These are phyloP conservation scores for Pleurotus tuber-regium DNA, from an alignment of 768 basidiomycete species.

Conservation along the genomic window DNA sequence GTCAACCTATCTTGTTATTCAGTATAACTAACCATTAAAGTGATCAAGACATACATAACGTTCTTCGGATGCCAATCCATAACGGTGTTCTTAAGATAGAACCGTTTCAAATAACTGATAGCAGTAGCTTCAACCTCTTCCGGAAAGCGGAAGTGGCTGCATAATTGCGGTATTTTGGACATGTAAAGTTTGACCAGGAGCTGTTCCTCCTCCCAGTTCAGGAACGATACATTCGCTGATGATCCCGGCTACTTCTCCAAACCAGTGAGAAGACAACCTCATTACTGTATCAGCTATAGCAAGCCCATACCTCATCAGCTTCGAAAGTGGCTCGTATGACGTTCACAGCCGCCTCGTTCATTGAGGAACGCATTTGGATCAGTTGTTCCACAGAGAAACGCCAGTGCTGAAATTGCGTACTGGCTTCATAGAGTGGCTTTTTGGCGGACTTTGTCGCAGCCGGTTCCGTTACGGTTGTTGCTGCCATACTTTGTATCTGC, in stretches of 20 bases:
- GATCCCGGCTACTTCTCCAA: conserved; percentile 58
- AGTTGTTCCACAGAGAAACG: conserved; percentile 76
- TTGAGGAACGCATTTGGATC: conserved; percentile 49
- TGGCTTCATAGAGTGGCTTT: conserved; percentile 66
- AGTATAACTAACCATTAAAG: background rate
- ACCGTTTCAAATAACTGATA: conserved; percentile 88
- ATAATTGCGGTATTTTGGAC: conserved; percentile 81
- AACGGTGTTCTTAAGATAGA: conserved; percentile 96
- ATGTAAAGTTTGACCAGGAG: conserved; percentile 88
- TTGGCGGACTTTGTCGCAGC: conserved; percentile 17
- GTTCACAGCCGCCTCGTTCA: conserved; percentile 76
- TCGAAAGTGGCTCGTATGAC: conserved; percentile 79
- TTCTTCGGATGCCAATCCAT: conserved; percentile 99
- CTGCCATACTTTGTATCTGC: conserved; percentile 9
- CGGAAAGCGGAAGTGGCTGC: conserved; percentile 81
- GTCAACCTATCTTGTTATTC: conserved; percentile 67
- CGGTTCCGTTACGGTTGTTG: conserved; percentile 8
- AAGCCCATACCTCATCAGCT: conserved; percentile 62
- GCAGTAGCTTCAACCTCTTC: conserved; percentile 95
- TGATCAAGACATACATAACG: conserved; percentile 73
- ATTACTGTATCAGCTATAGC: conserved; percentile 9
- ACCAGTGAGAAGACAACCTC: conserved; percentile 18
- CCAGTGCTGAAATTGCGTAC: conserved; percentile 88
- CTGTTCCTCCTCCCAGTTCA: conserved; percentile 80
- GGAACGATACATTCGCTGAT: conserved; percentile 68